Conservation (phyloP, 2,329 filamentous ascomycete genomes). For the Hirsutella rhossiliensis region DNA sequence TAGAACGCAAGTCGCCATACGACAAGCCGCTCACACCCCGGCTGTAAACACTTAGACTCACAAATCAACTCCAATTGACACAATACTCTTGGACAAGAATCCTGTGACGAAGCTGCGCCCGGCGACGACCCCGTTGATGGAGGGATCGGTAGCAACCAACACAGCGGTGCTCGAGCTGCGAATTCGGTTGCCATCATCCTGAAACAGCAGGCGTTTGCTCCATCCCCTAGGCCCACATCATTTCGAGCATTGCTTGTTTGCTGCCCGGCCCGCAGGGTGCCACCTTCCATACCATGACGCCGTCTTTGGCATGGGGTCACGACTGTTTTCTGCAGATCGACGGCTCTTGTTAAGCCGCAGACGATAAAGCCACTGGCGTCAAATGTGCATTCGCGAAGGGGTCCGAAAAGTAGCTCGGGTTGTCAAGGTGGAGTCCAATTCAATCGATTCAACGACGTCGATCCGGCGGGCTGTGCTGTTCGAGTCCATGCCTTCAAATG, state of each 20-base stretch:
- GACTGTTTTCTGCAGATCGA: constrained; percentile 21
- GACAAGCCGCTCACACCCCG: no score
- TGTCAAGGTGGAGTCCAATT: constrained; percentile 38
- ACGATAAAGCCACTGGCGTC: constrained; percentile 43
- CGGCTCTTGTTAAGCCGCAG: constrained; percentile 29
- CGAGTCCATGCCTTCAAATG: constrained; percentile 9
- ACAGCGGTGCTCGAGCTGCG: constrained; percentile 38
- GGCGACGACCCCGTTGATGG: constrained; percentile 28
- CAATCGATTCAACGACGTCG: constrained; percentile 26
- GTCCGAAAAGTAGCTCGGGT: constrained; percentile 46
- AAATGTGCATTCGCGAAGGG: constrained; percentile 28
- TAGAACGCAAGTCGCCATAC: no score
- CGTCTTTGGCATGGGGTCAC: constrained; percentile 25
- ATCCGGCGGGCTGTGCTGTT: constrained; percentile 7
- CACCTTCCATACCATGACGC: constrained; percentile 33
- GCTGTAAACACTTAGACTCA: background rate
- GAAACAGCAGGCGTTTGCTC: constrained; percentile 38
- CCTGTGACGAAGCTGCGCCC: constrained; percentile 47
- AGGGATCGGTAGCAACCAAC: constrained; percentile 38
- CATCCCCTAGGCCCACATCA: constrained; percentile 14
- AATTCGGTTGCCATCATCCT: constrained; percentile 41
- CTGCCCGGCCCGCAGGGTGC: background rate
- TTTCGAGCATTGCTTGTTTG: constrained; percentile 2
- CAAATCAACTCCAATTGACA: constrained; percentile 11
- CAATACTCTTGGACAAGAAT: constrained; percentile 32